Conservation (phyloP, 1,139 yeast species). For the Debaryomyces coudertii region DNA sequence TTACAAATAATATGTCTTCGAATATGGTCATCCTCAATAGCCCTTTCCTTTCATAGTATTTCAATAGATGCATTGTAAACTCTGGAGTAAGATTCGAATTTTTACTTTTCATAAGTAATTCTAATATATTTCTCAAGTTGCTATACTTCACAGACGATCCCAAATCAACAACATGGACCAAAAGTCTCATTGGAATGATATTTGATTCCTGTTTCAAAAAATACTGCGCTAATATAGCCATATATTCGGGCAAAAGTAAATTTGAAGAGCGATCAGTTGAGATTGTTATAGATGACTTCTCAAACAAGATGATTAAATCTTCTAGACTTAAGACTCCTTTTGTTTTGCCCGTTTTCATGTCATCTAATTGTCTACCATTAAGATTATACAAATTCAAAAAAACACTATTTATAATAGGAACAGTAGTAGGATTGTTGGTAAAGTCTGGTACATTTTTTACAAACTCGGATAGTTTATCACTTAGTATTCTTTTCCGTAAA, state of each 20-base stretch:
- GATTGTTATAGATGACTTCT: constrained; percentile 20
- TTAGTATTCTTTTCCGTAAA: constrained; percentile 24
- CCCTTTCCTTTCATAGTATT: constrained; percentile 19
- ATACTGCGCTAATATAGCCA: constrained; percentile 28
- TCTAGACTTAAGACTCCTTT: constrained; percentile 11
- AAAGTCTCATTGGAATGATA: constrained; percentile 19
- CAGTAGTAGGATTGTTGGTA: constrained; percentile 12
- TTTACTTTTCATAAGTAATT: constrained; percentile 9
- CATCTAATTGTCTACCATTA: constrained; percentile 14
- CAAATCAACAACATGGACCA: constrained; percentile 30
- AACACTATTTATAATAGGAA: constrained; percentile 25
- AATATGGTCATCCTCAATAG: constrained; percentile 26
- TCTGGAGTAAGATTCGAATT: constrained; percentile 18
- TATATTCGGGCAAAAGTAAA: constrained; percentile 29
- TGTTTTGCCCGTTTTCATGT: background rate
- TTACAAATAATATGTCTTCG: constrained; percentile 23
- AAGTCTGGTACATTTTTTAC: constrained; percentile 15
- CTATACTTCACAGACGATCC: constrained; percentile 21
- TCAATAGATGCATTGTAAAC: constrained; percentile 28
- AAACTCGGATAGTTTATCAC: constrained; percentile 24
- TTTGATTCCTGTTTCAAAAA: constrained; percentile 19
- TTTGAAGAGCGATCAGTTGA: background rate
- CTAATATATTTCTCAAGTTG: constrained; percentile 10
- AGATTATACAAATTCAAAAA: constrained; percentile 23
- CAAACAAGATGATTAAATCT: constrained; percentile 23